Evolutionary conservation across 805 yeast species (phyloP), one percentile per base, ranked within the genome.

Genomic region (Wickerhamomyces alni): DNA sequence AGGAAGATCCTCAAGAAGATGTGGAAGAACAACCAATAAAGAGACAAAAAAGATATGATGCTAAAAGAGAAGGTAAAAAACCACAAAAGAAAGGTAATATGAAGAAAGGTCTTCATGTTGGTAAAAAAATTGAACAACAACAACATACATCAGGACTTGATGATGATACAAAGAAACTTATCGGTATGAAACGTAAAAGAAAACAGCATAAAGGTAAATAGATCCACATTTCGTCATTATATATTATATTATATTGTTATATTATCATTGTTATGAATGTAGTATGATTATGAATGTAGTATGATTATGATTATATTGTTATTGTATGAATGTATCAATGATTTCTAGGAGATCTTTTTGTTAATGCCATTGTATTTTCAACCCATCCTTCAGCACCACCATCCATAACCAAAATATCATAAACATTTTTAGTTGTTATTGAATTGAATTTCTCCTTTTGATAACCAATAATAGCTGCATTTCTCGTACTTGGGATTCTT

Each of bases 311-410:
- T n/a, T n/a, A n/a, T n/a, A n/a, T n/a, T 9, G 19, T 30, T 17
- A n/a, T 29, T 19, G 3, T 11, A 29, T 36, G 8, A 28, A 9
- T 12, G 25, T 28, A 17, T 57, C 55, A 83, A 61, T 87, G 96
- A 45, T 74, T 72, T 59, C 94, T 67, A 5, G 95, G 94, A 9
- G 77, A 70, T 47, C 74, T 74, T 47, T 77, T 75, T 73, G 80
- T 77, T 53, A 88, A 65, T 1, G 76, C 70, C 78, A 86, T 75
- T 2, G 88, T 74, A 50, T 82, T 80, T 50, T 82, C 89, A 5
- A 87, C 82, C 95, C 96, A 89, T 1, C 89, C 86, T 42, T 81
- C 87, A 1, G 93, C 89, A 12, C 96, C 96, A 10, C 96, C 96
- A 56, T 87, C 94, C 51, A 75, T 66, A 5, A 75, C 72, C 16